These are phyloP conservation scores for Yarrowia keelungensis DNA, from an alignment of 805 yeast genomes.

Conservation along the genomic window DNA sequence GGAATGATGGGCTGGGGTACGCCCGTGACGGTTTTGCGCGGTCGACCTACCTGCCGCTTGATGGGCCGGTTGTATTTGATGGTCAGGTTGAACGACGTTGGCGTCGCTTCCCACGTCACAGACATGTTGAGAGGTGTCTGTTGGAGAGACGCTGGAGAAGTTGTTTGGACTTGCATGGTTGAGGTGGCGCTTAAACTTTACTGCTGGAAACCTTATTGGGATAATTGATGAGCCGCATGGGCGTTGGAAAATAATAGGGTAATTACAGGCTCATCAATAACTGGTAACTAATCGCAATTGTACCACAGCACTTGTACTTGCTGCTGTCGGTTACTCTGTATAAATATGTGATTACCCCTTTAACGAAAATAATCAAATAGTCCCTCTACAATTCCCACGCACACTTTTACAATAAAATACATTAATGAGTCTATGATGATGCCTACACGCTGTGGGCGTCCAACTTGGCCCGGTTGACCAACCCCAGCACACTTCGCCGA, in stretches of 20 bases:
- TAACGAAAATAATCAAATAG: too few species aligned
- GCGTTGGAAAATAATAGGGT: background rate
- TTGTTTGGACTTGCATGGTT: background rate
- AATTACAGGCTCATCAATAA: too few species aligned
- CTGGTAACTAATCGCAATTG: too few species aligned
- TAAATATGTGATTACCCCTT: too few species aligned
- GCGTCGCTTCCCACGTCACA: constrained; percentile 8
- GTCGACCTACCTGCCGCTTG: constrained; percentile 23
- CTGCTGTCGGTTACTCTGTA: too few species aligned
- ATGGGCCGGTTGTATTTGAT: constrained; percentile 27
- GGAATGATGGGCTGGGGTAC: constrained; percentile 2
- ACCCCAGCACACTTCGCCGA: background rate
- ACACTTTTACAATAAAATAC: background rate
- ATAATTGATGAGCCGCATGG: background rate
- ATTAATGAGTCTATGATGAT: background rate
- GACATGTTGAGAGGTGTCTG: background rate
- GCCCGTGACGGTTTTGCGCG: constrained; percentile 13
- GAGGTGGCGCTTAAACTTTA: background rate
- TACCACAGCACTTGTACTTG: too few species aligned
- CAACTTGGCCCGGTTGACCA: constrained; percentile 1
- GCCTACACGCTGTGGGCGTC: background rate
- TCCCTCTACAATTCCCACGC: too few species aligned
- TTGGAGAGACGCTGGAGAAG: background rate
- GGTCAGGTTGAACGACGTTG: constrained; percentile 22
- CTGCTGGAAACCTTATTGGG: too few species aligned